Conservation (phyloP, 176 grass and related monocot species). For the Thalia dealbata region DNA sequence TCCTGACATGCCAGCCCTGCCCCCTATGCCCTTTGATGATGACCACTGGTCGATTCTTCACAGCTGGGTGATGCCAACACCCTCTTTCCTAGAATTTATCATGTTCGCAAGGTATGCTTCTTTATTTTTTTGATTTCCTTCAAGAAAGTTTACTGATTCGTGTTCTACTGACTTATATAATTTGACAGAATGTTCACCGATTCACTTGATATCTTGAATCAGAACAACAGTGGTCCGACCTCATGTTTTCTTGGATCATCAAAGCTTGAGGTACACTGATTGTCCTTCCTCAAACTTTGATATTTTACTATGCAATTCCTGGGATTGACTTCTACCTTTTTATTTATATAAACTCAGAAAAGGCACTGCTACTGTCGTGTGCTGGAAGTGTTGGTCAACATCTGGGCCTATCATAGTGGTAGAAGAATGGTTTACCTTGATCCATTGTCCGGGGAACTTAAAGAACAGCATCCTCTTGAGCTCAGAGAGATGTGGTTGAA, state of each 20-base stretch:
- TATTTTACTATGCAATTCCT: constrained; percentile 7
- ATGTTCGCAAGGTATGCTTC: constrained; percentile 78
- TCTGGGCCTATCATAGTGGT: constrained; percentile 96
- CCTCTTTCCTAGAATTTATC: constrained; percentile 89
- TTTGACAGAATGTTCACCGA: constrained; percentile 80
- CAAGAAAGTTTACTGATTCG: neutral
- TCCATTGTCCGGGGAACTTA: constrained; percentile 44
- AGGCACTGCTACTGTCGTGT: constrained; percentile 92
- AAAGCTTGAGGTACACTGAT: constrained; percentile 47
- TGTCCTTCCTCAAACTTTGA: neutral
- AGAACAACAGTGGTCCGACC: constrained; percentile 32
- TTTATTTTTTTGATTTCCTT: too few relatives aligned
- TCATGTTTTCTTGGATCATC: constrained; percentile 79
- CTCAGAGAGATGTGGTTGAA: constrained; percentile 78
- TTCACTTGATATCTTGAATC: constrained; percentile 77
- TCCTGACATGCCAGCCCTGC: constrained; percentile 41
- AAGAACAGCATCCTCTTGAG: constrained; percentile 56
- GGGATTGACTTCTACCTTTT: neutral
- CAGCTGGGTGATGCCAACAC: constrained; percentile 96
- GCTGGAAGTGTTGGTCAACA: constrained; percentile 76
- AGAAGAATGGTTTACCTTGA: constrained; percentile 79
- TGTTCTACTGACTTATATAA: neutral
- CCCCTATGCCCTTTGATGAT: constrained; percentile 69
- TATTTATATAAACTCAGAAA: constrained; percentile 45
- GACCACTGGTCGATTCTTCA: constrained; percentile 79